These are phyloP conservation scores for Neurospora sp. DNA, from an alignment of 495 filamentous ascomycete genomes.

Conservation along the genomic window DNA sequence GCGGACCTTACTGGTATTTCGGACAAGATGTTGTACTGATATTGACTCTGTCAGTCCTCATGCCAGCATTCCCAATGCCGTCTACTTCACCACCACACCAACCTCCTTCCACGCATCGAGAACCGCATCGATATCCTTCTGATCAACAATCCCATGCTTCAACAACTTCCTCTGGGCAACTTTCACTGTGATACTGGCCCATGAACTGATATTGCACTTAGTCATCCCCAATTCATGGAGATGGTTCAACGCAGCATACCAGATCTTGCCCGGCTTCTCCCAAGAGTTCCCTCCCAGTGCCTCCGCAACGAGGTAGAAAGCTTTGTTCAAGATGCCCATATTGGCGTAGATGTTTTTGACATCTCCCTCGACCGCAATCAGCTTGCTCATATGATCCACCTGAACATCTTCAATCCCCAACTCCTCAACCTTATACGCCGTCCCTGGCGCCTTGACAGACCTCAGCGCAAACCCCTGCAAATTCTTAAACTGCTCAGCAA, in stretches of 20 bases:
- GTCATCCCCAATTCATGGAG: not conserved
- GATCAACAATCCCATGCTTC: not conserved
- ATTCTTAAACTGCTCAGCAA: not conserved
- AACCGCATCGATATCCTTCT: not conserved
- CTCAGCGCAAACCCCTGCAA: not conserved
- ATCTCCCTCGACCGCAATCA: not conserved
- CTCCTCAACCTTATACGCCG: not conserved
- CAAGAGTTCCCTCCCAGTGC: not conserved
- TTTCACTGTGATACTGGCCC: not conserved
- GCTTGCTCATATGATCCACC: not conserved
- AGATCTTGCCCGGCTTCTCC: not conserved
- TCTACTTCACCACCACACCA: not conserved
- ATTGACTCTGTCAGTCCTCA: accelerated
- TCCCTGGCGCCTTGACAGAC: not conserved
- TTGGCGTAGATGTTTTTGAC: not conserved
- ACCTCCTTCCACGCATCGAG: not conserved
- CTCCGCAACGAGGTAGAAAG: not conserved
- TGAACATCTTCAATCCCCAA: not conserved
- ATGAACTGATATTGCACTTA: not conserved
- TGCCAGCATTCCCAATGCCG: not conserved
- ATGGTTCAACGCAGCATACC: not conserved
- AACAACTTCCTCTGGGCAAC: not conserved
- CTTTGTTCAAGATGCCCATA: not conserved
- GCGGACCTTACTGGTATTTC: not conserved
- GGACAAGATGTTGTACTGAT: not conserved